A percentile compares a stretch with the other conserved stretches of the same genome.
Conservation (phyloP, 2,329 filamentous ascomycete species). For the Venturia oleaginea region DNA sequence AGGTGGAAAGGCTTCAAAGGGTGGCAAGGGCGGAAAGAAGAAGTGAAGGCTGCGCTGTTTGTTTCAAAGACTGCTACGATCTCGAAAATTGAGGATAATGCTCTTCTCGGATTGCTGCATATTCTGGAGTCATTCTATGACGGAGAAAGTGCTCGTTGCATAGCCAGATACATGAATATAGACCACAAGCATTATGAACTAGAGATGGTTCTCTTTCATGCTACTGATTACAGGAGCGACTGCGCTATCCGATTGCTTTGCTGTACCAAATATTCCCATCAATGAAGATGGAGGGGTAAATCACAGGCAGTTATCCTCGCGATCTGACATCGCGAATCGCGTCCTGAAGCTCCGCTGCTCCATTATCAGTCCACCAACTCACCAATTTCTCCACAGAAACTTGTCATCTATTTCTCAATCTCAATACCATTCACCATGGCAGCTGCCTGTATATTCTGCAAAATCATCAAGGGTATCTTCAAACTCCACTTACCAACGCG, state of each 20-base stretch:
- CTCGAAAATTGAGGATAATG: not conserved
- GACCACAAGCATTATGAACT: not conserved
- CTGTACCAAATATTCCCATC: not conserved
- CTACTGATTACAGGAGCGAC: too few relatives aligned
- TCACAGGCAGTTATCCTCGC: not conserved
- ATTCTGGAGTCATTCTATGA: not conserved
- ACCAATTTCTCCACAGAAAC: not conserved
- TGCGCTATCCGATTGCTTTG: too few relatives aligned
- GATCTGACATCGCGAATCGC: not conserved
- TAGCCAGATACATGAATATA: not conserved
- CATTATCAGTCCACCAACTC: not conserved
- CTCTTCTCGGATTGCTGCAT: not conserved
- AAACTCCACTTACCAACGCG: not conserved
- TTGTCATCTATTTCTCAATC: not conserved
- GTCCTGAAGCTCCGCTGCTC: not conserved
- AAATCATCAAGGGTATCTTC: constrained; percentile 77
- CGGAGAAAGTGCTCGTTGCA: not conserved
- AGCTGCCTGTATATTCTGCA: constrained; percentile 89
- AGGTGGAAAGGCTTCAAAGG: constrained; percentile 5
- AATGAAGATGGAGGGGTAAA: not conserved
- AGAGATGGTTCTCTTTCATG: not conserved
- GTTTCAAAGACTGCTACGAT: not conserved
- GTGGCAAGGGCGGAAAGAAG: constrained; percentile 14
- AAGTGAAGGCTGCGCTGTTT: not conserved
- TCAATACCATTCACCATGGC: not conserved